These are phyloP conservation scores for Xylariaceae sp. DNA, from an alignment of 2,329 filamentous ascomycete genomes.

Conservation along the genomic window DNA sequence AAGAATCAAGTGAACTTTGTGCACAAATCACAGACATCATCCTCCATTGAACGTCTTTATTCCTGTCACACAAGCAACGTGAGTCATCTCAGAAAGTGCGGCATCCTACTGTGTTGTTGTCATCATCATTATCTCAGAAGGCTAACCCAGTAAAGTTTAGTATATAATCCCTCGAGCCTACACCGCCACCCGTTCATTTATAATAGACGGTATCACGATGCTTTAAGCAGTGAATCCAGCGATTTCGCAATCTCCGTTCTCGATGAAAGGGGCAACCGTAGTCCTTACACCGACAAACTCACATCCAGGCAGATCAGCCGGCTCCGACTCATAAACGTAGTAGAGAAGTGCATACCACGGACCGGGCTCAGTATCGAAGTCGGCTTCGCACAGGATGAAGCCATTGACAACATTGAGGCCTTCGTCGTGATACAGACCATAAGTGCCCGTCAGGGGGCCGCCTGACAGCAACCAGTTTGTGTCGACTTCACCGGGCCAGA, in stretches of 20 bases:
- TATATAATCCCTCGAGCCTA: too few species aligned
- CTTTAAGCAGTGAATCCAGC: constrained; percentile 11
- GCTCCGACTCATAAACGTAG: constrained; percentile 4
- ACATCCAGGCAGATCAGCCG: constrained; percentile 15
- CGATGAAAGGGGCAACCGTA: constrained; percentile 20
- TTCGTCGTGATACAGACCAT: constrained; percentile 15
- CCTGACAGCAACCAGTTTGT: constrained; percentile 15
- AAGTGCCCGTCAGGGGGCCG: constrained; percentile 12
- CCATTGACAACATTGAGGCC: constrained; percentile 11
- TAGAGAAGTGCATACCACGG: constrained; percentile 24
- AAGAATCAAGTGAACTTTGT: too few species aligned
- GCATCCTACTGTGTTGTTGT: too few species aligned
- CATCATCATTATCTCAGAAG: too few species aligned
- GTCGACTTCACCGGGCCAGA: constrained; percentile 19
- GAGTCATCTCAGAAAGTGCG: too few species aligned
- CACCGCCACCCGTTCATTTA: too few species aligned
- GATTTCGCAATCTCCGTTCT: constrained; percentile 22
- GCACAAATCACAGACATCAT: too few species aligned
- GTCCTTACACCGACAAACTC: constrained; percentile 21
- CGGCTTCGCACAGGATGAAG: constrained; percentile 18
- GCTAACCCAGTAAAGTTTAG: too few species aligned
- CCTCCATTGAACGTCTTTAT: too few species aligned
- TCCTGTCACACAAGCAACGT: too few species aligned
- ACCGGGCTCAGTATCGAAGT: constrained; percentile 14
- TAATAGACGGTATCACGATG: too few species aligned